Evolutionary conservation across 2,329 filamentous ascomycete genomes (phyloP), one percentile per base, ranked within the genome.

Genomic region (Orbilia quercus): DNA sequence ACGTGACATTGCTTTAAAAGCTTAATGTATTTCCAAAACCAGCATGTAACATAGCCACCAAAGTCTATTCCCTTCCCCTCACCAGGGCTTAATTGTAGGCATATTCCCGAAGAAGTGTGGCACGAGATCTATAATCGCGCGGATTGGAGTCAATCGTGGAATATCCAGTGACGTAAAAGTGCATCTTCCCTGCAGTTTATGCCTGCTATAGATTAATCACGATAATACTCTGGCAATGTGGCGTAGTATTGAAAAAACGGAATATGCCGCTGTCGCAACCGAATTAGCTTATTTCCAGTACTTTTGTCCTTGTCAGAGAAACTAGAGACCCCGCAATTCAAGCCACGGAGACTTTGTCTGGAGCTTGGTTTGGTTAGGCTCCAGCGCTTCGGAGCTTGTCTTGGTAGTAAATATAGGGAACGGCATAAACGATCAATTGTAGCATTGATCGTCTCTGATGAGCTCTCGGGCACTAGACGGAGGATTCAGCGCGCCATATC

Each of bases 11-110:
- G 25, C 14, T 7, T 18, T n/a, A 9, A 60, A 60, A 72, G 47
- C 55, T 65, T 60, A 59, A 42, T 34, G 3, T 6, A n/a, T 44
- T 55, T 14, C 59, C 59, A 9, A 20, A 54, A 20, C 47, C 54
- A 28, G 42, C 54, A 72, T 72, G 59, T 63, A 72, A 72, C 67
- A 48, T 28, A 64, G 53, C 53, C 59, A 54, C 67, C 3, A 65
- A 54, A 65, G 36, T 60, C 55, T 62, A 65, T 54, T 51, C 20
- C 23, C 22, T 18, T 57, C 14, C 36, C 7, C 11, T 9, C n/a
- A n/a, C 28, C 5, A 14, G 2, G 20, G 20, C 45, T 50, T 31
- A 7, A 4, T n/a, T 20, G 42, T 31, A 31, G 28, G 28, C 28
- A 31, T 9, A 34, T 34, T n/a, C 48, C 28, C 7, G 18, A 36